Evolutionary conservation across 2,329 filamentous ascomycete species (phyloP), one percentile per base, ranked within the genome.

Genomic region (Diaporthe capsici): DNA sequence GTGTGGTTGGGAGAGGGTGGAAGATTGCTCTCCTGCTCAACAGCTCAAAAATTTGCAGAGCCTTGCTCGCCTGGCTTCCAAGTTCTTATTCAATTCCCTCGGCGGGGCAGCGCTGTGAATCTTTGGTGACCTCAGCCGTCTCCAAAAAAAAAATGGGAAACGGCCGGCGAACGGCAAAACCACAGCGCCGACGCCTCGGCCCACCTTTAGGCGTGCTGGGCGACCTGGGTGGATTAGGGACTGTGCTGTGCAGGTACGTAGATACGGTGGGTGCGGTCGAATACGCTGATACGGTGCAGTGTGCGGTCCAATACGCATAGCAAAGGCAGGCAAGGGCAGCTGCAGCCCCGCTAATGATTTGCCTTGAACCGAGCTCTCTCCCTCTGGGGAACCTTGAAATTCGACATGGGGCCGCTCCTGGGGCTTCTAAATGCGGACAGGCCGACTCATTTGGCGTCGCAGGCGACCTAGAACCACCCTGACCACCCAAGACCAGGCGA

Each of bases 31-130:
- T 74, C 55, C 71, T 60, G 57, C 63, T 39, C 37, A 47, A 67
- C 71, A 65, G 49, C 71, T 71, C 75, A 74, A 73, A 76, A 74
- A 31, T 76, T 75, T 76, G 75, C 71, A 74, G 71, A 65, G 58
- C 58, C 53, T 51, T 53, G 47, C 7, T 61, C 71, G 39, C 49
- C 75, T 44, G 53, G 44, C 58, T 76, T 74, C 65, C 75, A 71
- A 71, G 75, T 47, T 55, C 57, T 53, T 60, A 34, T 53, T 39
- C 39, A 31, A 20, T 47, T 68, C 39, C 42, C 22, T 47, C 39
- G 47, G 68, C 53, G 74, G 71, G 71, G 61, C 44, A 63, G 17
- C 31, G n/a, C 20, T 22, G 20, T 12, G 28, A 25, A 47, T 15
- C 44, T 42, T 25, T 68, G 63, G 63, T 68, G 65, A 68, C 63